Evolutionary conservation across 2,329 filamentous ascomycete species (phyloP), one percentile per base, ranked within the genome.

Genomic region (Penicillium sp.): DNA sequence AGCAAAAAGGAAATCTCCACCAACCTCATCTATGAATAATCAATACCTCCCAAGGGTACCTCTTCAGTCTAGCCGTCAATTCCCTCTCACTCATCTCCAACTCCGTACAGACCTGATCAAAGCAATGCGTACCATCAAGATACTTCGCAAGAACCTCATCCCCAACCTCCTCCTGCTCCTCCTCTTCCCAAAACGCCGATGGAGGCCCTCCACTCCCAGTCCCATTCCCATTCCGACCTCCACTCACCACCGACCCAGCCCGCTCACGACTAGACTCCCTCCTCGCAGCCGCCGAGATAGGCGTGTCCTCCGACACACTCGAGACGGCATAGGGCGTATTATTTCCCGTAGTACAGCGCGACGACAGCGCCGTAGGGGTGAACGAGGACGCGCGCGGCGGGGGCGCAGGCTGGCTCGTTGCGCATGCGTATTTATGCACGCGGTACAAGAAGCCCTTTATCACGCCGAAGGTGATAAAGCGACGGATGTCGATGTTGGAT

Each of bases 381-480:
- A 61, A 59, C 13, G 62, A 62, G 5, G 61, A 65, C 13, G 66
- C 64, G 24, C 68, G 69, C 10, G 64, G 48, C 16, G 60, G 58
- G 2, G 66, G 67, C 1, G 69, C 65, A 1, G 71, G 67, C 37
- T 73, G 63, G 1, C 71, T 66, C 6, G 76, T 73, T 43, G 75
- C 70, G 61, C 95, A 84, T 29, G 91, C 89, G 70, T 95, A 95
- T 72, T 94, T 95, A 76, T 97, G 91, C 39, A 97, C 88, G 34
- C 94, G 85, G 74, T 97, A 97, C 24, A 99, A 77, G 64, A 95
- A 89, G 16, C 93, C 92, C 76, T 97, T 97, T 72, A 97, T 96
- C 57, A 97, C 84, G 55, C 93, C 94, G 68, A 97, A 99, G 57
- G 96, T 95, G 61, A 97, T 90, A 61, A 99, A 87, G 29, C 94